Percentiles rank a stretch among this genome's conserved stretches.
These are phyloP conservation scores for Clonostachys rosea DNA, from an alignment of 2,329 filamentous ascomycete species.

Conservation along the genomic window DNA sequence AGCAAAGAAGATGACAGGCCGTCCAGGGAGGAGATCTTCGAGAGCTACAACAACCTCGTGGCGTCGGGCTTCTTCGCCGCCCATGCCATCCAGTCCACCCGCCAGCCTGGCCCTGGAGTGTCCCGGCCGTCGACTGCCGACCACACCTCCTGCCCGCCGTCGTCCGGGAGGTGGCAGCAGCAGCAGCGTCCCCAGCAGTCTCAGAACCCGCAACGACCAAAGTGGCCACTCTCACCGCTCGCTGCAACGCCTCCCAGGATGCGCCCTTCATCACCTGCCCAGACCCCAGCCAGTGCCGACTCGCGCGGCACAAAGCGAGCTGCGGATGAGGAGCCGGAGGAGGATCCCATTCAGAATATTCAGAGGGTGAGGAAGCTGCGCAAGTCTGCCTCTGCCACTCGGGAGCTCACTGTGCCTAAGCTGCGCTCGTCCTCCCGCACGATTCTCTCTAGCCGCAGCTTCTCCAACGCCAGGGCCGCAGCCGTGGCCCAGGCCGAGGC, in stretches of 20 bases:
- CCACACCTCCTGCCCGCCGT: slow-evolving; percentile 7
- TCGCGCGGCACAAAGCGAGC: slow-evolving; percentile 47
- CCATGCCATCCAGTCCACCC: slow-evolving; percentile 52
- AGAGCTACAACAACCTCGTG: slow-evolving; percentile 52
- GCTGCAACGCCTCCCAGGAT: background rate
- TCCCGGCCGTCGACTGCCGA: slow-evolving; percentile 6
- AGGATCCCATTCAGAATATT: slow-evolving; percentile 5
- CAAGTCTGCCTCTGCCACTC: slow-evolving; percentile 40
- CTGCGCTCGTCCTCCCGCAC: slow-evolving; percentile 15
- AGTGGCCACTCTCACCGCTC: slow-evolving; percentile 18
- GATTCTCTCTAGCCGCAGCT: slow-evolving; percentile 2
- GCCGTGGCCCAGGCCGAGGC: slow-evolving; percentile 6
- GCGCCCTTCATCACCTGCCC: slow-evolving; percentile 11
- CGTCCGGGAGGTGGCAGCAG: slow-evolving; percentile 2
- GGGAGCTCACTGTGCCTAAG: slow-evolving; percentile 29
- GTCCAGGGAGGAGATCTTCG: slow-evolving; percentile 44
- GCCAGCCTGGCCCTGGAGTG: slow-evolving; percentile 29
- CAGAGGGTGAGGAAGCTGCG: slow-evolving; percentile 44
- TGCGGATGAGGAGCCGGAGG: slow-evolving; percentile 24
- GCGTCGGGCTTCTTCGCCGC: slow-evolving; percentile 53
- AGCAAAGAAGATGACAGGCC: slow-evolving; percentile 15
- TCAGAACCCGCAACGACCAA: slow-evolving; percentile 11
- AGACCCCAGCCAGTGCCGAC: slow-evolving; percentile 22
- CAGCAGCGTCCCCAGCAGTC: slow-evolving; percentile 1
- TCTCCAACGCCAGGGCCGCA: slow-evolving; percentile 4